Evolutionary conservation across 2,329 filamentous ascomycete species (phyloP).

Genomic region (Exophiala phaeomuriformis): DNA sequence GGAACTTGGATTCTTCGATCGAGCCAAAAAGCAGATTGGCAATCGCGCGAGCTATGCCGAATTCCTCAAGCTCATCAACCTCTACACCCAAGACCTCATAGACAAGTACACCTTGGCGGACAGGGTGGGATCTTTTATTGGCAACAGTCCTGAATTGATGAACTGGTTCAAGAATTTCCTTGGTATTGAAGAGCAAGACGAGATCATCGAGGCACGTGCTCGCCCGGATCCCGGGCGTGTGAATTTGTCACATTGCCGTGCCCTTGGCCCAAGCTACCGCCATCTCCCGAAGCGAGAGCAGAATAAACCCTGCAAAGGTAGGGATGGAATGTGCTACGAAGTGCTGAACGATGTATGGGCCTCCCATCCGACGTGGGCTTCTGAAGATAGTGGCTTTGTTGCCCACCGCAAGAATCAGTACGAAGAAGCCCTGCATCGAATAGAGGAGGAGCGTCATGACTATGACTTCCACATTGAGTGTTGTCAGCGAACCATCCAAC

Average conservation of each 20-base stretch:
- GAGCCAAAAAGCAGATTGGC: constrained; percentile 89
- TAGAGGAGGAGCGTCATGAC: constrained; percentile 96
- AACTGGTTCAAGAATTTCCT: constrained; percentile 81
- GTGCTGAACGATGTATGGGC: constrained; percentile 98
- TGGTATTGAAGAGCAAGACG: constrained; percentile 66
- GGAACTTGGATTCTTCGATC: constrained; percentile 89
- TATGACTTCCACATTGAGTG: constrained; percentile 98
- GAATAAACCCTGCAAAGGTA: constrained; percentile 83
- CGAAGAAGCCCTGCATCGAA: constrained; percentile 88
- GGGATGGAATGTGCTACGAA: constrained; percentile 86
- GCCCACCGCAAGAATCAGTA: constrained; percentile 94
- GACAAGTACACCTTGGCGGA: constrained; percentile 75
- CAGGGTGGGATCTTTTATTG: constrained; percentile 78
- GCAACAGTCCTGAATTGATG: constrained; percentile 81
- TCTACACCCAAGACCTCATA: constrained; percentile 89
- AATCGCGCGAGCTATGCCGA: constrained; percentile 92
- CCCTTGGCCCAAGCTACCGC: constrained; percentile 91
- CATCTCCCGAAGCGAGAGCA: constrained; percentile 84
- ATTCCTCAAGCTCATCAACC: constrained; percentile 92
- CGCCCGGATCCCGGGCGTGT: constrained; percentile 70
- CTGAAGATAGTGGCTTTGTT: constrained; percentile 94
- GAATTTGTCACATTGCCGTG: constrained; percentile 90
- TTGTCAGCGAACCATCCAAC: constrained; percentile 87
- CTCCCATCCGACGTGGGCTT: constrained; percentile 97
- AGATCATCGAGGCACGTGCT: constrained; percentile 69